Evolutionary conservation across 768 basidiomycete genomes (phyloP), one percentile per base, ranked within the genome.

Genomic region (Chlorophyllum brunneum): DNA sequence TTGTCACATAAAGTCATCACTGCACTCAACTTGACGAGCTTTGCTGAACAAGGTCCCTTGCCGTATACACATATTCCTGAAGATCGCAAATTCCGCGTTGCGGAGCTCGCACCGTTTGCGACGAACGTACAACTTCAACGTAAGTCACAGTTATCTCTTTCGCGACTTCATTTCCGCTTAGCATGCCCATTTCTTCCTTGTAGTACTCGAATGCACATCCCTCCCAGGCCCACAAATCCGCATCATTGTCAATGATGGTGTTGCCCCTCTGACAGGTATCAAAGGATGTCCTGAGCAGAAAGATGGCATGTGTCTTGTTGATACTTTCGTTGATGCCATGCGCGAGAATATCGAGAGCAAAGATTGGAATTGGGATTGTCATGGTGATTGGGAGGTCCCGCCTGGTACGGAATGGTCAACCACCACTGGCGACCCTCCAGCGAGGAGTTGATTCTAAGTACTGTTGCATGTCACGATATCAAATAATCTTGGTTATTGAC

Each of bases 71-170:
- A 89, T 59, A 85, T 93, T 22, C 84, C 81, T 0, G 56, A 65
- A 5, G 69, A 85, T 42, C 76, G 81, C 11, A 74, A 85, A 0
- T 95, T 91, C 75, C 83, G 80, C 59, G 76, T 81, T 0, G 79
- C 91, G 4, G 80, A 92, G 56, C 73, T 93, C 33, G 84, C 88
- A 16, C 92, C 93, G 0, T 97, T 97, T 66, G 86, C 85, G 0
- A 88, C 92, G 23, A 95, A 95, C 60, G 65, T 95, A 18, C 89
- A 92, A 62, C 86, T 95, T 75, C 93, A 95, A 69, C 73, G 90
- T 92, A 67, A 51, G 77, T 70, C 11, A 7, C 44, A 15, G 33
- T 23, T 23, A 37, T n/a, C 18, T 33, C 39, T 37, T 36, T 16
- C 41, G n/a, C 22, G 30, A 20, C 27, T 50, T 16, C 57, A 37